Conservation (phyloP, 2,329 filamentous ascomycete species). For the Xylaria sp. region DNA sequence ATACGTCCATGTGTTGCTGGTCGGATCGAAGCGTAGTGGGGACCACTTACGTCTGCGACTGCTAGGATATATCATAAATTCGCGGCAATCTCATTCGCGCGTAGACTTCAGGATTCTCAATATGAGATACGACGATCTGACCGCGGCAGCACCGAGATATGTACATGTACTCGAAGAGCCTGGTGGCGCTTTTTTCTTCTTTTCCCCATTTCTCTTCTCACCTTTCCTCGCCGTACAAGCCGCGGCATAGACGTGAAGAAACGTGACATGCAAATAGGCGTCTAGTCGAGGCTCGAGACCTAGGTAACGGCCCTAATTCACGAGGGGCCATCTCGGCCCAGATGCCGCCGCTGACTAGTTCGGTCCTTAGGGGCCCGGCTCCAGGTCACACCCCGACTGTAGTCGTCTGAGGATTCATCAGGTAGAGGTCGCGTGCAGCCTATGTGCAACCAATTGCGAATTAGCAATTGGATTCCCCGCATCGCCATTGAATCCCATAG, state of each 20-base stretch:
- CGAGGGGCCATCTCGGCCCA: background rate
- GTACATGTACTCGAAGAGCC: too few species aligned
- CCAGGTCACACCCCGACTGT: background rate
- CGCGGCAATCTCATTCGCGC: too few species aligned
- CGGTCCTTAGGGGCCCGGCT: background rate
- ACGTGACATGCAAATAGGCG: background rate
- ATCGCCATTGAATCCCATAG: too few species aligned
- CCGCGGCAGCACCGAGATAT: too few species aligned
- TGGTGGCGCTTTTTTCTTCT: too few species aligned
- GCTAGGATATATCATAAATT: constrained; percentile 16
- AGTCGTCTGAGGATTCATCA: background rate
- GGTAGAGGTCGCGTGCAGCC: background rate
- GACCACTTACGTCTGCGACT: background rate
- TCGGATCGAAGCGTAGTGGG: too few species aligned
- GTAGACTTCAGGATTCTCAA: too few species aligned
- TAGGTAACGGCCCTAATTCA: background rate
- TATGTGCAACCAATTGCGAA: background rate
- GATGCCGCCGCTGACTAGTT: background rate
- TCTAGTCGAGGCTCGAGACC: background rate
- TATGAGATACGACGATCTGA: too few species aligned
- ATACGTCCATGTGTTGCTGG: background rate
- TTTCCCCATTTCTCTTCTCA: too few species aligned
- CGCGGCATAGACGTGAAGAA: background rate
- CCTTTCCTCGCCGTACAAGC: background rate
- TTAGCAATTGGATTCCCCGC: too few species aligned